These are phyloP conservation scores for Barnettozyma pratensis DNA, from an alignment of 805 yeast genomes.

Conservation along the genomic window DNA sequence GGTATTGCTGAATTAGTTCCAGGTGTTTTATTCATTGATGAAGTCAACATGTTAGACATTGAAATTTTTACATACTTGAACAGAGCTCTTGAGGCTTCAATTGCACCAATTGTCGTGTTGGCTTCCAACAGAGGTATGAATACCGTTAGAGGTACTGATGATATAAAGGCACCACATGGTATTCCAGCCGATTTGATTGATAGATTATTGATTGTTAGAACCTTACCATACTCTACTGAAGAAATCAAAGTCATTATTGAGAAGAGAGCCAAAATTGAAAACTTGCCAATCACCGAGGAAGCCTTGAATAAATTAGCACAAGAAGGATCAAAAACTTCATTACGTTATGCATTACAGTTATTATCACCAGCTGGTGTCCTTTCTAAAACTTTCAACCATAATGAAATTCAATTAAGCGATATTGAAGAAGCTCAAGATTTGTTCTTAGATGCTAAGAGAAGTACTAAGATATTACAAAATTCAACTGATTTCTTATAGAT, in stretches of 20 bases:
- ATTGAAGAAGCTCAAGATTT: conserved; percentile 77
- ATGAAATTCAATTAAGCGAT: conserved; percentile 62
- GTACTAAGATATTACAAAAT: conserved; percentile 56
- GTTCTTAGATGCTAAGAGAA: conserved; percentile 82
- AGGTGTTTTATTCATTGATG: conserved; percentile 96
- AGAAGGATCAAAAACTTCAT: conserved; percentile 71
- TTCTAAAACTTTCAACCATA: conserved; percentile 66
- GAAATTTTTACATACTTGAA: conserved; percentile 95
- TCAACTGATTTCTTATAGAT: conserved; percentile 29
- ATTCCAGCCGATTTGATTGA: conserved; percentile 93
- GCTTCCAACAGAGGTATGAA: conserved; percentile 96
- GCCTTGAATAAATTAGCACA: conserved; percentile 72
- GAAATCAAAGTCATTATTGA: conserved; percentile 80
- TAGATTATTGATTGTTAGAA: conserved; percentile 84
- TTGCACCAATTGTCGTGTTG: conserved; percentile 91
- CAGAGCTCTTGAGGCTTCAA: conserved; percentile 85
- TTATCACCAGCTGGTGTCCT: conserved; percentile 87
- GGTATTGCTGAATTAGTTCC: conserved; percentile 98
- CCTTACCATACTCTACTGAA: conserved; percentile 78
- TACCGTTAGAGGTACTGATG: conserved; percentile 86
- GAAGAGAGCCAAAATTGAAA: conserved; percentile 77
- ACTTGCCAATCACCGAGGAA: conserved; percentile 54
- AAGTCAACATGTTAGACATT: conserved; percentile 96
- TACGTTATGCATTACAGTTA: conserved; percentile 89
- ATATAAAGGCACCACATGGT: conserved; percentile 87